A percentile compares a stretch with the other conserved stretches of the same genome.
Conservation (phyloP, 2,329 filamentous ascomycete genomes). For the Monilinia aucupariae region DNA sequence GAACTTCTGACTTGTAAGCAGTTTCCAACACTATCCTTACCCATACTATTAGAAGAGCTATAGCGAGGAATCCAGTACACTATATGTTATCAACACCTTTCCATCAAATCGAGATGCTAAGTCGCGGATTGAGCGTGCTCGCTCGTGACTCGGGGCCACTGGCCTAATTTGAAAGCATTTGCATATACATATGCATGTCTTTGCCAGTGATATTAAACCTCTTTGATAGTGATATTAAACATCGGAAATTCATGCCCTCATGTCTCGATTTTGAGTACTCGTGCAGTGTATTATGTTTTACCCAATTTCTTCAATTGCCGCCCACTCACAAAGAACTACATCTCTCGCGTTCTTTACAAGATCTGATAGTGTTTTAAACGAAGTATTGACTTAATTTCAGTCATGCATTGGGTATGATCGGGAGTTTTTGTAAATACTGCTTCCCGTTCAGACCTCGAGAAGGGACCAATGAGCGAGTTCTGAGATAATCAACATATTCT, state of each 20-base stretch:
- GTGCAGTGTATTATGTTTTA: too few relatives aligned
- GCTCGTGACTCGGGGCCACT: constrained; percentile 1
- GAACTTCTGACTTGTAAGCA: not conserved
- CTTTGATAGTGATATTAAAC: not conserved
- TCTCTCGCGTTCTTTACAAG: too few relatives aligned
- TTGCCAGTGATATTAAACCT: not conserved
- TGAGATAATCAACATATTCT: not conserved
- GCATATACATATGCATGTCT: not conserved
- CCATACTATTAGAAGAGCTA: not conserved
- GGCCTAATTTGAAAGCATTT: not conserved
- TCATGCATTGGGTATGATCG: not conserved
- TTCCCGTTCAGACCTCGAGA: not conserved
- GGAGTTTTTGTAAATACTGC: not conserved
- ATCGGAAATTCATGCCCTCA: not conserved
- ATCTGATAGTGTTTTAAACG: not conserved
- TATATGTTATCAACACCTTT: not conserved
- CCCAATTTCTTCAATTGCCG: too few relatives aligned
- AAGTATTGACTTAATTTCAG: too few relatives aligned
- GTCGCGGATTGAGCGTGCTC: not conserved
- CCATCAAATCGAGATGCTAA: not conserved
- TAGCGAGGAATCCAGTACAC: not conserved
- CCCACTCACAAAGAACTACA: too few relatives aligned
- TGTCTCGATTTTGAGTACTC: not conserved
- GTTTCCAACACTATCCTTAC: not conserved
- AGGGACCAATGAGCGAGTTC: not conserved